Percentiles rank a stretch among this genome's conserved stretches.
phyloP scores from a whole-genome alignment of 768 basidiomycete species.

The Boletus pseudopeckii region DNA sequence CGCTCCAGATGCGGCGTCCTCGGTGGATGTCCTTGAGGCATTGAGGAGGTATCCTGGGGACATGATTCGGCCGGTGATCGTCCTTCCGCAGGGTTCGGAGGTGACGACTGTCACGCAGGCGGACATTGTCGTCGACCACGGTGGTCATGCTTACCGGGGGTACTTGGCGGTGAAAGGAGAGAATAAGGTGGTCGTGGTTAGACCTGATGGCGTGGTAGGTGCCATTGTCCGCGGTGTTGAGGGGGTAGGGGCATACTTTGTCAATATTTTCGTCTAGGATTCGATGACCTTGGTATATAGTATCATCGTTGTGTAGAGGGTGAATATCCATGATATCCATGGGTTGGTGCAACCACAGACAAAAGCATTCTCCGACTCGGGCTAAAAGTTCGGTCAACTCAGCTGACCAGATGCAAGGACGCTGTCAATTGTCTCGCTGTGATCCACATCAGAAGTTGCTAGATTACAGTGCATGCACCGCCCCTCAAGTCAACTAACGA shows the following conservation, averaged over 20 bases:
- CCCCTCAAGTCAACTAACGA: too few relatives aligned
- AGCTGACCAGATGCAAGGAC: too few relatives aligned
- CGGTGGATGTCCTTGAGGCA: constrained; percentile 5
- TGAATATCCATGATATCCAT: too few relatives aligned
- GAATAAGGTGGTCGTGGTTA: constrained; percentile 33
- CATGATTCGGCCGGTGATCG: constrained; percentile 7
- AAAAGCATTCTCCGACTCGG: too few relatives aligned
- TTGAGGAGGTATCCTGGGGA: constrained; percentile 4
- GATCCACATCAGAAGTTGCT: too few relatives aligned
- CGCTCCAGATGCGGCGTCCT: constrained; percentile 1
- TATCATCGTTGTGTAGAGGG: too few relatives aligned
- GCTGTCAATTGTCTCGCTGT: too few relatives aligned
- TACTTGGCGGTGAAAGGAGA: constrained; percentile 35
- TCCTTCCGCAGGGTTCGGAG: constrained; percentile 8
- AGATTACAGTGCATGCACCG: too few relatives aligned
- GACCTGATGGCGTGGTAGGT: constrained; percentile 48
- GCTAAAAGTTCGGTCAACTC: too few relatives aligned
- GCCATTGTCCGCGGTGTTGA: constrained; percentile 19
- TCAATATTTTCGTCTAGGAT: constrained; percentile 10
- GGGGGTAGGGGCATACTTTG: constrained; percentile 20
- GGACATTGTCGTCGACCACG: constrained; percentile 35
- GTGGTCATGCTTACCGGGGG: constrained; percentile 37
- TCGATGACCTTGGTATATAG: too few relatives aligned
- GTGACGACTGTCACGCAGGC: constrained; percentile 13
- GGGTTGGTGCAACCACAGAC: too few relatives aligned